Evolutionary conservation across 169 alveolate genomes (phyloP), one percentile per base, ranked within the genome.

Genomic region (Plasmodium adleri): DNA sequence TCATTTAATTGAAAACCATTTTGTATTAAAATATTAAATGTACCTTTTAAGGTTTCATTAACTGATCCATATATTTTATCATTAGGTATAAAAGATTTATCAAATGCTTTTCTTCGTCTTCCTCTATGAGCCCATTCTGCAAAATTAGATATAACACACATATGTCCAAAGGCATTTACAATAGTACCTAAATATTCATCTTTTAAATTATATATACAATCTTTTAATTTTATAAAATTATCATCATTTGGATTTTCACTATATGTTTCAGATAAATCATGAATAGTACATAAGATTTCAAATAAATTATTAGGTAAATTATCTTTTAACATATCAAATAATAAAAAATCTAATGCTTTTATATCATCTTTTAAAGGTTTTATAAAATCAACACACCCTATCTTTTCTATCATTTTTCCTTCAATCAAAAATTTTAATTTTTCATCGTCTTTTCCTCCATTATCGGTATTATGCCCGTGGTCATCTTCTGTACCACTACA

Each of bases 111-210:
- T 39, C 94, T 76, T 72, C 92, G 78, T 72, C 95, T 92, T 49
- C 92, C 93, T 83, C 95, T 88, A 54, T 93, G 95, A 26, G 95
- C 95, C 88, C 94, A 78, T 45, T 93, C 95, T 1, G 95, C 95
- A 83, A 90, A 93, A 54, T 93, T 93, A 0, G 93, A 78, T 26
- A 93, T 76, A 74, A 88, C 60, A 52, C 95, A 93, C 95, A 93
- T 93, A 52, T 88, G 93, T 13, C 92, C 93, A 72, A 89, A 93
- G 0, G 93, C 80, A 39, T 92, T 88, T 4, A 93, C 95, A 62
- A 93, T 93, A 10, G 93, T 87, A 4, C 88, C 92, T 22, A 87
- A 39, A 13, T 87, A 66, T 22, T 56, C 66, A 24, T 73, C 92
- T 43, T 73, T 66, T 17, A 87, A 62, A 20, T 72, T 67, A 60